Evolutionary conservation across 345 rosid genomes (phyloP), one percentile per base, ranked within the genome.

Genomic region (Heritiera littoralis): DNA sequence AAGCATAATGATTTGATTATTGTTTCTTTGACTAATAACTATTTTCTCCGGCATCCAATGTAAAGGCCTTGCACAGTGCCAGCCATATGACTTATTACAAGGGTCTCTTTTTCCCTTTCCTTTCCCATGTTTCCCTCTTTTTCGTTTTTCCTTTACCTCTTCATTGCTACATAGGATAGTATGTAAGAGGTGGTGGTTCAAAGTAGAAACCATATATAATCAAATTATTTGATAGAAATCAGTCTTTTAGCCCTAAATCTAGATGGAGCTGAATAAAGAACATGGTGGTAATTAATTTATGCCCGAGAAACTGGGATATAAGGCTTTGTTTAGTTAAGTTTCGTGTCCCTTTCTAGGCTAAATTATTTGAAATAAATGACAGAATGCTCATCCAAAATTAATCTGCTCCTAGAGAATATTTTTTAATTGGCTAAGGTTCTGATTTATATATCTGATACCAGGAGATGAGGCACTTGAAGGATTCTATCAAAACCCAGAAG

Each of bases 381-480:
- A 15, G 30, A 41, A 54, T 18, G 63, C 14, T 38, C 18, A 49
- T 79, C 23, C 28, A 23, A 23, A 23, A 23, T 23, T 23, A 23
- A 23, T 23, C 28, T 23, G 28, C 28, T 23, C 28, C 61, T 17
- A 45, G 59, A 41, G 5, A 40, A n/a, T 2, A 66, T 52, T 78
- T 63, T 51, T 68, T 14, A 30, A 45, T 72, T 65, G 43, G 32
- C 48, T 30, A 35, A 54, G 76, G 63, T 17, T 76, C 75, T 82
- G 74, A 75, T 60, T 81, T 67, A 80, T 76, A 70, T 72, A 58
- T 84, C 67, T 76, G 80, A 51, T 70, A 51, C 61, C 87, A 93
- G 99, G 93, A 92, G 66, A 89, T 82, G 89, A 91, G 84, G 80
- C 83, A 80, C 78, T 74, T 81, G 51, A 85, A 86, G 80, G 84